A percentile compares a stretch with the other conserved stretches of the same genome.
phyloP scores from a whole-genome alignment of 257 asterid species.

The Thymus mandschuricus region DNA sequence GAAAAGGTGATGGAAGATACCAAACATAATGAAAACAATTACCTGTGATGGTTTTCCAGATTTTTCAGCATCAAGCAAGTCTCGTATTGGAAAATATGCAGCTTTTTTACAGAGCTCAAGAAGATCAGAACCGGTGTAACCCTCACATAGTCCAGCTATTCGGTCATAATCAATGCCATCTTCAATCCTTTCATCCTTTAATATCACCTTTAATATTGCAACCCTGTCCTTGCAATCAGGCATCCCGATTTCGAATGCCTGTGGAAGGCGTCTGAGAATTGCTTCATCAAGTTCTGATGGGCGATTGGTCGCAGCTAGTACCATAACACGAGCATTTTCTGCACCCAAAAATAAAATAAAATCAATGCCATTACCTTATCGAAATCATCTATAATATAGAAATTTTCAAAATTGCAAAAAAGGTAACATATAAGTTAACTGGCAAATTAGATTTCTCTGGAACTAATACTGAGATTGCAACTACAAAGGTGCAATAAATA shows the following conservation, averaged over 20 bases:
- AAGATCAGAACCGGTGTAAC: conserved; percentile 88
- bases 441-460: no score
- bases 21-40: conserved; percentile 34
- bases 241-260: conserved; percentile 81
- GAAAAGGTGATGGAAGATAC: conserved; percentile 5
- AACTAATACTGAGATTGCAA: background rate
- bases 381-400: background rate
- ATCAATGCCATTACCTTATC: conserved; percentile 12
- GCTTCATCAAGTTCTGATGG: conserved; percentile 99
- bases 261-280: conserved; percentile 90
- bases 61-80: conserved; percentile 72
- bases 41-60: conserved; percentile 58
- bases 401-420: background rate
- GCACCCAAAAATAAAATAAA: conserved; percentile 17
- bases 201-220: conserved; percentile 74
- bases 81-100: conserved; percentile 78
- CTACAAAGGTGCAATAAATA: background rate
- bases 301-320: conserved; percentile 91
- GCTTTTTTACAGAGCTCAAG: conserved; percentile 88
- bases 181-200: conserved; percentile 72
- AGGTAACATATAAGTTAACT: background rate
- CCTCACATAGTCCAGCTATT: conserved; percentile 74
- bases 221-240: conserved; percentile 72
- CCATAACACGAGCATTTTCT: conserved; percentile 87
- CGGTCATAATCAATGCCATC: conserved; percentile 58